Evolutionary conservation across 805 yeast genomes (phyloP), one percentile per base, ranked within the genome.

Genomic region (Ogataea paraovalis): DNA sequence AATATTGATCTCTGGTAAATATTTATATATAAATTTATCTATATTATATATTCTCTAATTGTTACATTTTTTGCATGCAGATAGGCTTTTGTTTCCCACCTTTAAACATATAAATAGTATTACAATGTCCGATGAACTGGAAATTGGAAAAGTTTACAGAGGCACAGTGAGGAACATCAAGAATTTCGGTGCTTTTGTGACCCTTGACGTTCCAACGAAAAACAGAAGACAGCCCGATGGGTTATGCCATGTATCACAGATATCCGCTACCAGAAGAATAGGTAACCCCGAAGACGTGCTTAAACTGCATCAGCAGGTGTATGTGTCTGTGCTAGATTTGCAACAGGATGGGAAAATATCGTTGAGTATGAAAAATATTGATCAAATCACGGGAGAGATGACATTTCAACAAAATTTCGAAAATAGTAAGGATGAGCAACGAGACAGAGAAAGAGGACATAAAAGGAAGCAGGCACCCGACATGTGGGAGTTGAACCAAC

Each of bases 401-500:
- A 18, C 38, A 6, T 39, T 10, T 25, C 46, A 16, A 25, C 23
- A 22, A 18, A 13, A n/a, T 27, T 34, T 19, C 44, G 7, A 21
- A 38, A 13, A 23, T 37, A 9, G 45, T 28, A 21, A 39, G 13
- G 34, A 32, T 39, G 16, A 13, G 9, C 28, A 23, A 19, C 13
- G 34, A 33, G 23, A 27, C 23, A 23, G 44, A 39, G 12, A 20
- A 20, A 43, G 53, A 37, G 47, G 54, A 19, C 70, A 65, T 51
- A 67, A 73, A 50, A 73, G 87, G 44, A 63, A 84, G 32, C 84
- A 95, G 0, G 85, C 95, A 0, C 95, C 95, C 0, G 98, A 91
- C 65, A 67, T 89, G 47, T 91, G 97, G 96, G 97, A 92, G 60
- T 74, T 87, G 44, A 73, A 86, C 30, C 97, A 91, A 60, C 68